A percentile compares a stretch with the other conserved stretches of the same genome.
Evolutionary conservation across 2,329 filamentous ascomycete species (phyloP).

Genomic region (Trichophyton benhamiae): DNA sequence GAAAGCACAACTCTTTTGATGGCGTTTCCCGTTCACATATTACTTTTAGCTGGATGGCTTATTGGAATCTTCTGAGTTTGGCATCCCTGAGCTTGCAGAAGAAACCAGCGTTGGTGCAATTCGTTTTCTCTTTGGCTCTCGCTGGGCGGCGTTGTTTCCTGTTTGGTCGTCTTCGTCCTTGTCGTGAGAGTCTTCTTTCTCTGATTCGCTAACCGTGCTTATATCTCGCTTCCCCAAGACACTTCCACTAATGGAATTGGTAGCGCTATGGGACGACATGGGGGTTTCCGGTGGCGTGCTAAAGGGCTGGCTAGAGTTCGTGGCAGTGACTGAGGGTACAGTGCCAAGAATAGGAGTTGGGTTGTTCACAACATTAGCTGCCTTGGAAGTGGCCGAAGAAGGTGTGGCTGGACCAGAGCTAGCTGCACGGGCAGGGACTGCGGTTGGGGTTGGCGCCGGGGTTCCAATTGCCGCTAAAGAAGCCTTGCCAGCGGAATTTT

Average conservation of each 20-base stretch:
- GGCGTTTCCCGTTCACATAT: background rate
- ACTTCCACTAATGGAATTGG: constrained; percentile 42
- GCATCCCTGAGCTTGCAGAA: background rate
- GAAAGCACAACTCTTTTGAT: background rate
- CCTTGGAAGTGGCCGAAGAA: constrained; percentile 6
- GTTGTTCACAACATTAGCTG: constrained; percentile 46
- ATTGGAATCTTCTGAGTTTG: background rate
- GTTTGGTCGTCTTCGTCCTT: background rate
- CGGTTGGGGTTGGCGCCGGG: constrained; percentile 28
- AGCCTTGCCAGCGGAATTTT: constrained; percentile 40
- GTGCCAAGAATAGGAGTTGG: constrained; percentile 66
- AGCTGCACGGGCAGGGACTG: constrained; percentile 38
- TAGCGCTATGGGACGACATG: constrained; percentile 43
- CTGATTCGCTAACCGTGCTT: constrained; percentile 30
- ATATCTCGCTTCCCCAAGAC: constrained; percentile 43
- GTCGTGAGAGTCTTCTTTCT: constrained; percentile 28
- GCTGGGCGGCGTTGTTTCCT: background rate
- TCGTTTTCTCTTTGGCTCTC: constrained; percentile 14
- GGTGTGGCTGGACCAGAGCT: constrained; percentile 1
- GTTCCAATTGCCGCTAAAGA: constrained; percentile 41
- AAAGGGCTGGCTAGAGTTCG: constrained; percentile 46
- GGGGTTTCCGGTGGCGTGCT: constrained; percentile 86
- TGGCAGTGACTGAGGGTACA: constrained; percentile 62
- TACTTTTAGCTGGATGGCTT: background rate
- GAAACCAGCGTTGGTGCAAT: constrained; percentile 15